Percentiles rank a stretch among this genome's conserved stretches.
These are phyloP conservation scores for Xylaria arbuscula DNA, from an alignment of 2,329 filamentous ascomycete species.

Conservation along the genomic window DNA sequence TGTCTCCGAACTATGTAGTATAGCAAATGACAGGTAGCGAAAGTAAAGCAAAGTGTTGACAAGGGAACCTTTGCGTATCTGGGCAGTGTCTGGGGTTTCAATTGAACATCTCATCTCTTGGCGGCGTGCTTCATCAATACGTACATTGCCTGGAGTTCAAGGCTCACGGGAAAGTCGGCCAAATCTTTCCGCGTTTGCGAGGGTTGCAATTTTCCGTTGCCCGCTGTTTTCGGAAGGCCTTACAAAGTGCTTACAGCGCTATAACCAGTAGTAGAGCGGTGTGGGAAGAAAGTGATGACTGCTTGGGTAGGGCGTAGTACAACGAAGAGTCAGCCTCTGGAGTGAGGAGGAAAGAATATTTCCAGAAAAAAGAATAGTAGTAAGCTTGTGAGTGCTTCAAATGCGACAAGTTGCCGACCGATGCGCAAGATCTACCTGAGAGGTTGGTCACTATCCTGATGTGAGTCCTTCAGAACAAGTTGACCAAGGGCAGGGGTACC, in stretches of 20 bases:
- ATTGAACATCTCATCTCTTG: neutral
- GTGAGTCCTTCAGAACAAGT: neutral
- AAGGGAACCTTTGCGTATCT: neutral
- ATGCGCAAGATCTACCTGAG: slow-evolving; percentile 8
- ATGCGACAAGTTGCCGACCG: slow-evolving; percentile 8
- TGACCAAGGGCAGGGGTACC: neutral
- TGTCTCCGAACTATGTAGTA: neutral
- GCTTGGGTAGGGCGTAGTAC: neutral
- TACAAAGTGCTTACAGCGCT: neutral
- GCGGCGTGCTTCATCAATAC: neutral
- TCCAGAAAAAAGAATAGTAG: neutral
- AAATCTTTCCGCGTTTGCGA: neutral
- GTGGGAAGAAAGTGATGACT: neutral
- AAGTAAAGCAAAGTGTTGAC: neutral
- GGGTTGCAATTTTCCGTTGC: neutral
- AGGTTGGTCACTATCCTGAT: neutral
- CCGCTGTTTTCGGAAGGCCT: neutral
- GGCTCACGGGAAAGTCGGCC: neutral
- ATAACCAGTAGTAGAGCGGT: neutral
- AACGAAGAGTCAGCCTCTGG: neutral
- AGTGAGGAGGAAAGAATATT: neutral
- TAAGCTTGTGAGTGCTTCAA: neutral
- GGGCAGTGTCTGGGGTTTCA: neutral
- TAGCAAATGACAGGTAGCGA: slow-evolving; percentile 25
- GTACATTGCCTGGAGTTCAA: neutral